A percentile compares a stretch with the other conserved stretches of the same genome.
These are phyloP conservation scores for Podospora tetraspora DNA, from an alignment of 495 filamentous ascomycete species.

Conservation along the genomic window DNA sequence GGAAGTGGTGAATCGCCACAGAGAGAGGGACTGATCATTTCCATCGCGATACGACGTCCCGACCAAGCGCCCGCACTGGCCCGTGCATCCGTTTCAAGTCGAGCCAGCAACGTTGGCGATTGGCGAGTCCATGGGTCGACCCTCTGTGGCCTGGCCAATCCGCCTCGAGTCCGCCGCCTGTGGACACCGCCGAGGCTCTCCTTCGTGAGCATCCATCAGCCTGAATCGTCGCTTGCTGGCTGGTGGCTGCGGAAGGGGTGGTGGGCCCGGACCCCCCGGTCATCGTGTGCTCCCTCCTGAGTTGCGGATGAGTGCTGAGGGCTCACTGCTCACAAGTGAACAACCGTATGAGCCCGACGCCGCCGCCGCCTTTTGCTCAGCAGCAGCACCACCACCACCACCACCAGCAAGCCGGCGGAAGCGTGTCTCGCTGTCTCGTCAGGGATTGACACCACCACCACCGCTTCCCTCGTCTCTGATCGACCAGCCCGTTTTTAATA, in stretches of 20 bases:
- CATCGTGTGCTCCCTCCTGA: not conserved
- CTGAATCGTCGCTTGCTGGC: slow-evolving; percentile 24
- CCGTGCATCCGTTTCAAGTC: slow-evolving; percentile 30
- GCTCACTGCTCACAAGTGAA: not conserved
- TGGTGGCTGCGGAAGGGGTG: not conserved
- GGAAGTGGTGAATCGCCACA: slow-evolving; percentile 1
- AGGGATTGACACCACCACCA: not conserved
- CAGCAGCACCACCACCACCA: not conserved
- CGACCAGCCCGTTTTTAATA: not conserved
- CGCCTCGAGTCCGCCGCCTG: slow-evolving; percentile 19
- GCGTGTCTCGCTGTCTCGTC: not conserved
- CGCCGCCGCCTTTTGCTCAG: not conserved
- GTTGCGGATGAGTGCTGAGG: not conserved
- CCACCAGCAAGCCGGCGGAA: not conserved
- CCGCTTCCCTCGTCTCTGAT: not conserved
- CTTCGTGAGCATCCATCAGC: slow-evolving; percentile 18
- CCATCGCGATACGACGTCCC: slow-evolving; percentile 15
- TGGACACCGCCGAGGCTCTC: slow-evolving; percentile 7
- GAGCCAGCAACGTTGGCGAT: slow-evolving; percentile 21
- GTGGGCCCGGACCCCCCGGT: not conserved
- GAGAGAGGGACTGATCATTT: slow-evolving; percentile 1
- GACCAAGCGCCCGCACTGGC: slow-evolving; percentile 27
- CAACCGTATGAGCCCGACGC: not conserved
- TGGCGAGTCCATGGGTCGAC: slow-evolving; percentile 19
- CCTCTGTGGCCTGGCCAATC: slow-evolving; percentile 20